Base-by-base conservation (phyloP, 2,329 filamentous ascomycete species). In the Cytospora chrysosperma region DNA sequence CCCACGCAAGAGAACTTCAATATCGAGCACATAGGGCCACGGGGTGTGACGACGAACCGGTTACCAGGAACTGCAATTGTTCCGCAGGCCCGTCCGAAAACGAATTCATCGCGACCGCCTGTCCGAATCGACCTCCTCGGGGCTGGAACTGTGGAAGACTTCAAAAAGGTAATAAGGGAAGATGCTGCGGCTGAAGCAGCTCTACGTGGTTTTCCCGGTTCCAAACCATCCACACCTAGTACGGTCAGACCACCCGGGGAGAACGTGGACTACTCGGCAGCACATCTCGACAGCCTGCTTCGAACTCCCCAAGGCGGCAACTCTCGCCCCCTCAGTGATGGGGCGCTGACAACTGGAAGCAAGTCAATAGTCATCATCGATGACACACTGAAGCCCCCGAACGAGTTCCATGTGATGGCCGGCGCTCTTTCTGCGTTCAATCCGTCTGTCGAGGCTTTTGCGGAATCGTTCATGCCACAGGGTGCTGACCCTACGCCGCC, bases 281-380 rank as follows among this genome's bases (percentile, higher is more conserved):
- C 78, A 15, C 76, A 79, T 61, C 71, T 81, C 68, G 78, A 80
- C 27, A 77, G 76, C 24, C 72, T 75, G 7, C 74, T 78, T n/a
- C 75, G 77, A n/a, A 71, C 73, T 26, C 69, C 75, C 5, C 68
- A 70, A 6, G 71, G 72, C 8, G 65, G 72, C 7, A 68, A 75
- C 10, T 76, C 64, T 64, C 75, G 82, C 52, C 81, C 82, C 1
- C 69, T 73, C 15, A 86, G 83, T 66, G 83, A 86, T 65, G 79
- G 79, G 68, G 84, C 76, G 7, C 85, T 94, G 52, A 95, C 92
- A 0, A 82, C 82, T 13, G 91, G 92, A n/a, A 96, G 92, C 79
- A 89, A 93, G 72, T 96, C 92, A 0, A 96, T 97, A 68, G 83
- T 97, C 61, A 96, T 97, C 71, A 87, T 96, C 40, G 91, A 96